Base-by-base conservation (phyloP, 2,329 filamentous ascomycete species). In the Microsporum canis region DNA sequence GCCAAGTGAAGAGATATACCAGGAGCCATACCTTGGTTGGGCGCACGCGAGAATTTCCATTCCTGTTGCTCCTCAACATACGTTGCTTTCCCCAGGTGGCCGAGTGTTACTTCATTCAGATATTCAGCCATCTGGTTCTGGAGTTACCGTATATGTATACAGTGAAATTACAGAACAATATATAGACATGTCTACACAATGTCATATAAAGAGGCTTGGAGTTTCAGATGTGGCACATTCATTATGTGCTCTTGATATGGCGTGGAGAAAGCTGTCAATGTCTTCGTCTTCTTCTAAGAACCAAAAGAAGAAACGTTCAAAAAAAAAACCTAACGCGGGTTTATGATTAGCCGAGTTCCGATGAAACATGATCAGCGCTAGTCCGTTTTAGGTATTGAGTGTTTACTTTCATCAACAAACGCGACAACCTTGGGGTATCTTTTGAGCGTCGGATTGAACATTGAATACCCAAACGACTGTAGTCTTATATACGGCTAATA, bases 91-190 rank as follows among this genome's bases (percentile, higher is more conserved):
- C 82, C 82, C 61, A 82, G 73, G 67, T 83, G 80, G 73, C 82
- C 82, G 72, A 82, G 84, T 63, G 79, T 79, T 59, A 84, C 31
- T n/a, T 55, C 51, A 36, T 55, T 68, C 49, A 71, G 68, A 65
- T 71, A 70, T 65, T 84, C 79, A 84, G 79, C 80, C 82, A 85
- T 85, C 75, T 68, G 81, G 79, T 72, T 75, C 75, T 69, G 68
- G n/a, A 34, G 51, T 55, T 14, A 29, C 51, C 3, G 23, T 51
- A 51, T 4, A 17, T 38, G 33, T 55, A 36, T 36, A 34, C 31
- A 55, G 33, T n/a, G 51, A 14, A 7, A 34, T 55, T 5, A 3
- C 36, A n/a, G 14, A n/a, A n/a, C 51, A 55, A 34, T 55, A 55
- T 36, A 34, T 23, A 55, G 51, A 7, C 51, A 55, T 55, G 5